Conservation (phyloP, 1,284 basidiomycete species). For the Paramarasmius palmivorus region DNA sequence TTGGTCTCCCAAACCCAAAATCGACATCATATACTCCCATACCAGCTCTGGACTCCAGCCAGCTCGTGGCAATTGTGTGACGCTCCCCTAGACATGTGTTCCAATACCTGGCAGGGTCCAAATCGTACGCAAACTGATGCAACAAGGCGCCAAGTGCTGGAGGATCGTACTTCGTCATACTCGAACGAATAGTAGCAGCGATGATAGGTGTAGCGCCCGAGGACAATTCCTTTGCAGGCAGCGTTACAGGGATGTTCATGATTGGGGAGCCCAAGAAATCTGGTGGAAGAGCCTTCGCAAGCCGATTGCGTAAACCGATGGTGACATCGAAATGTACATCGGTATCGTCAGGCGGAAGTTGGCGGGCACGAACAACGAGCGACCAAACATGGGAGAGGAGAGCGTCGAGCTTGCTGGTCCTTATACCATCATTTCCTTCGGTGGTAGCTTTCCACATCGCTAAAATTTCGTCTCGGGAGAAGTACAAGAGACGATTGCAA, state of each 20-base stretch:
- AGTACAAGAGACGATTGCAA: constrained; percentile 34
- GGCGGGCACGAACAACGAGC: constrained; percentile 34
- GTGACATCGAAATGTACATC: constrained; percentile 28
- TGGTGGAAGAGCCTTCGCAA: constrained; percentile 27
- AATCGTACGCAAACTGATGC: constrained; percentile 37
- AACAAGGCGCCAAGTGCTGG: constrained; percentile 31
- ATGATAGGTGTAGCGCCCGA: constrained; percentile 9
- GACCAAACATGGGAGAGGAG: constrained; percentile 43
- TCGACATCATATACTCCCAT: constrained; percentile 37
- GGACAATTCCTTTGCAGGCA: constrained; percentile 13
- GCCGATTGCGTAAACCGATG: constrained; percentile 34
- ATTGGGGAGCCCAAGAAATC: constrained; percentile 40
- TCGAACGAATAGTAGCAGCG: constrained; percentile 31
- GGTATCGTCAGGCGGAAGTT: constrained; percentile 20
- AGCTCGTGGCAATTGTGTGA: constrained; percentile 40
- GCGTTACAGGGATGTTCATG: constrained; percentile 25
- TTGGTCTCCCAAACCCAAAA: constrained; percentile 32
- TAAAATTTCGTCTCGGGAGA: constrained; percentile 32
- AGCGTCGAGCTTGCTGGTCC: constrained; percentile 40
- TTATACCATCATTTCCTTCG: constrained; percentile 3
- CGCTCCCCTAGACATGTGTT: constrained; percentile 38
- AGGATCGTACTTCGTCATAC: constrained; percentile 27
- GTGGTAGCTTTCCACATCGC: constrained; percentile 30
- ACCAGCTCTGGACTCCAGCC: constrained; percentile 27
- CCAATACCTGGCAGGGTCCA: constrained; percentile 33